Evolutionary conservation across 164 flowering plant species (phyloP).

Genomic region (Tinospora cordifolia): DNA sequence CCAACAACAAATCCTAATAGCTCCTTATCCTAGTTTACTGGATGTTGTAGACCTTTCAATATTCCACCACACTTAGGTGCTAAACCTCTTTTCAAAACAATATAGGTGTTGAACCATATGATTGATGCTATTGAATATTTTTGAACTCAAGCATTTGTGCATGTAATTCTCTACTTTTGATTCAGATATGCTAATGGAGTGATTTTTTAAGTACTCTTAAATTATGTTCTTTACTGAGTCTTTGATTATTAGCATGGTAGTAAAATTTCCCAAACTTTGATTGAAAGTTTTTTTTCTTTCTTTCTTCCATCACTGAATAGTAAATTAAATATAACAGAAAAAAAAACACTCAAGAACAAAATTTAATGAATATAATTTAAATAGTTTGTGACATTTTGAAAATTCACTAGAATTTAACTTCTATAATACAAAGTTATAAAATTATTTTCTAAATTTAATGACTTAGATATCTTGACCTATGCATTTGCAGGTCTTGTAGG

Average conservation of each 20-base stretch:
- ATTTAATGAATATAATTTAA: too few species aligned
- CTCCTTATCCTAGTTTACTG: not conserved
- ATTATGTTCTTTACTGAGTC: not conserved
- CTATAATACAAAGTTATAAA: too few species aligned
- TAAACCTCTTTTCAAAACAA: too few species aligned
- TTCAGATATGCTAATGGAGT: not conserved
- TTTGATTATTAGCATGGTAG: not conserved
- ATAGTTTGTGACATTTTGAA: too few species aligned
- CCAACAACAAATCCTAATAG: not conserved
- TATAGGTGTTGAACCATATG: not conserved
- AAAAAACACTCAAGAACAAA: too few species aligned
- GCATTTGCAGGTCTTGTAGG: constrained; percentile 33
- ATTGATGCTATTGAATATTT: not conserved
- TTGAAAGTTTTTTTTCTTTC: too few species aligned
- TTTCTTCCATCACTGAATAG: too few species aligned
- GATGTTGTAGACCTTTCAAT: not conserved
- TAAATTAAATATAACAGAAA: too few species aligned
- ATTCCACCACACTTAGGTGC: not conserved
- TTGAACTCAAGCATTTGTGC: not conserved
- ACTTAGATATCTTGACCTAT: constrained; percentile 1
- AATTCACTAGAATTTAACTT: too few species aligned
- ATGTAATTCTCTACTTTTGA: not conserved
- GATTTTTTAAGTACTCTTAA: not conserved
- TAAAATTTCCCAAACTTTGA: not conserved
- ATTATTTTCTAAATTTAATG: not conserved